Base-by-base conservation (phyloP, 139 green algal species). In the Closterium sp. region DNA sequence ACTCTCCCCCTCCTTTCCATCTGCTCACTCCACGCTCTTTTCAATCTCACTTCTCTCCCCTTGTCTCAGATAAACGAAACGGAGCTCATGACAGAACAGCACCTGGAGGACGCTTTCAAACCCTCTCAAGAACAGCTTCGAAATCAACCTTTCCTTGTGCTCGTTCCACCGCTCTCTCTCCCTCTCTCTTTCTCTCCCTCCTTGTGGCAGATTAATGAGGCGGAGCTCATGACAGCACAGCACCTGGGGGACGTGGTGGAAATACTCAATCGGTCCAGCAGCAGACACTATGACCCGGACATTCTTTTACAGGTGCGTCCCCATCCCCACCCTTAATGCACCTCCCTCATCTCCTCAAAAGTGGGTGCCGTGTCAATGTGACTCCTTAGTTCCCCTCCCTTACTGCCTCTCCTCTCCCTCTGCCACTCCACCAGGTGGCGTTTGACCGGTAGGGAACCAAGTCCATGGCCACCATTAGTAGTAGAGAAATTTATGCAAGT, bases 391-490 rank as follows among this genome's bases (percentile, higher is more conserved):
- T 4, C 85, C 85, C 28, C 85, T 9, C 85, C 24, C 24, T 31
- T 28, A 24, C 85, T 31, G 27, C 85, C 85, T 28, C 28, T 31
- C 85, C 28, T 28, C 28, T 6, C 73, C 10, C 73, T 86, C 87
- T 70, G 30, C 87, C 29, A 7, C 34, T 90, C 73, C 73, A 27
- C 34, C 92, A 94, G 92, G 90, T 94, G 30, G 92, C 92, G 28
- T 95, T 95, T 94, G 92, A 95, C 70, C 45, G 90, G 88, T 7
- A 94, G 28, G 92, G 92, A 28, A 30, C 24, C 34, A 87, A 94
- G 90, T 86, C 90, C 29, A 95, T 94, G 90, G 89, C 42, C 21
- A 87, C 90, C 9, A 95, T 95, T 28, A 10, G 34, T 10, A 42
- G 34, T 0, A 42, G 34, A 42, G 34, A 42, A 4, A 42, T 42